A percentile compares a stretch with the other conserved stretches of the same genome.
Evolutionary conservation across 805 yeast genomes (phyloP).

Genomic region (Kluyveromyces nonfermentans): DNA sequence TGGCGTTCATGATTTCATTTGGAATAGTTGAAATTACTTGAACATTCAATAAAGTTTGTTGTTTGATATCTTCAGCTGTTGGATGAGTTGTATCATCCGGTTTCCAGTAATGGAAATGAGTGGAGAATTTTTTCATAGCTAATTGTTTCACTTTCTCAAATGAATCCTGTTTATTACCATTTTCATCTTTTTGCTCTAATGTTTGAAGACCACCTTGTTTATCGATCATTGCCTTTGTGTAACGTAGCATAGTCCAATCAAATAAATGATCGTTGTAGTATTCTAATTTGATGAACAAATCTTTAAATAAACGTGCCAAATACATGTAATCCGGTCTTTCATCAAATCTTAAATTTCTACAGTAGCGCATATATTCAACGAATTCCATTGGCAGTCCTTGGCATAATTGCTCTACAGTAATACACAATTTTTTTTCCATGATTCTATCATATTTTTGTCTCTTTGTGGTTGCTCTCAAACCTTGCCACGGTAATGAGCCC

Average conservation of each 20-base stretch:
- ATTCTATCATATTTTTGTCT: constrained; percentile 95
- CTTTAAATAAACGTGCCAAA: constrained; percentile 81
- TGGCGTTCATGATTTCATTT: constrained; percentile 22
- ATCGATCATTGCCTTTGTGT: constrained; percentile 30
- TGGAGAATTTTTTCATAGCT: constrained; percentile 29
- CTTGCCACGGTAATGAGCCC: constrained; percentile 98
- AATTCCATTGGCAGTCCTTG: constrained; percentile 90
- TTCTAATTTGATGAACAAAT: constrained; percentile 76
- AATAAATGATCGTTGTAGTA: constrained; percentile 89
- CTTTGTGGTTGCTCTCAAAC: constrained; percentile 91
- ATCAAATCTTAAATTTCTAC: constrained; percentile 84
- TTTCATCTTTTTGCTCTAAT: constrained; percentile 6
- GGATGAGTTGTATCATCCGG: constrained; percentile 27
- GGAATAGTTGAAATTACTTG: constrained; percentile 21
- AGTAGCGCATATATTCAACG: constrained; percentile 76
- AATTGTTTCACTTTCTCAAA: constrained; percentile 27
- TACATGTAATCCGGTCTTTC: constrained; percentile 93
- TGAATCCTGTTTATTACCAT: constrained; percentile 23
- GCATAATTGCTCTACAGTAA: constrained; percentile 77
- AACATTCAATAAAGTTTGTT: constrained; percentile 21
- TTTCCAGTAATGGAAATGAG: constrained; percentile 30
- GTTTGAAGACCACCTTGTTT: constrained; percentile 17
- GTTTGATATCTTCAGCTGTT: constrained; percentile 28
- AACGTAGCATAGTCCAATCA: constrained; percentile 76
- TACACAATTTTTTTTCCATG: constrained; percentile 88